Evolutionary conservation across 805 yeast species (phyloP).

Genomic region (Ascoidea rubescens): DNA sequence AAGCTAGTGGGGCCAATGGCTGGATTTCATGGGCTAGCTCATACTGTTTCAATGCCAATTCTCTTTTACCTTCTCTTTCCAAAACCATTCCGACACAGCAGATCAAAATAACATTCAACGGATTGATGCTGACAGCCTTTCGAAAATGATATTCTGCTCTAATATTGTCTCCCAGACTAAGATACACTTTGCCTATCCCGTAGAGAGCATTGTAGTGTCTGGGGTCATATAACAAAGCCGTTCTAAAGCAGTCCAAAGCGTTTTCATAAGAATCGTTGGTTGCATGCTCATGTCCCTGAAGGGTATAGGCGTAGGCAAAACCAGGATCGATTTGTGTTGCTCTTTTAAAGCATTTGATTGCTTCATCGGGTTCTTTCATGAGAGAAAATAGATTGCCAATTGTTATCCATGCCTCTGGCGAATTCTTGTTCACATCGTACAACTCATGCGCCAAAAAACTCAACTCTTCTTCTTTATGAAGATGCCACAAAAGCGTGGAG

Average conservation of each 20-base stretch:
- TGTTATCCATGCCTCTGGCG: constrained; percentile 84
- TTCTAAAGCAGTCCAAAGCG: constrained; percentile 72
- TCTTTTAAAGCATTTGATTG: constrained; percentile 72
- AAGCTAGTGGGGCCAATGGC: constrained; percentile 73
- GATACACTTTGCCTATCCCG: constrained; percentile 89
- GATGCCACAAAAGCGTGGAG: constrained; percentile 88
- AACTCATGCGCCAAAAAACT: constrained; percentile 77
- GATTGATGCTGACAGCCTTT: constrained; percentile 80
- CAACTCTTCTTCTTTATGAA: constrained; percentile 65
- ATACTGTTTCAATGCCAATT: constrained; percentile 68
- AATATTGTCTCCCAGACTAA: constrained; percentile 71
- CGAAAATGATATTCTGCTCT: constrained; percentile 80
- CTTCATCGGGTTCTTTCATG: constrained; percentile 75
- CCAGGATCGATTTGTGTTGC: constrained; percentile 55
- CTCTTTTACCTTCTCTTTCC: constrained; percentile 57
- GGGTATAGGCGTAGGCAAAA: constrained; percentile 80
- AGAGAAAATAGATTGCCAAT: constrained; percentile 82
- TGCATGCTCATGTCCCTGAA: constrained; percentile 87
- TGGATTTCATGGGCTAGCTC: constrained; percentile 73
- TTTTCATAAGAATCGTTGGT: constrained; percentile 81
- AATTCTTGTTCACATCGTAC: constrained; percentile 45
- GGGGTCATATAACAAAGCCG: constrained; percentile 62
- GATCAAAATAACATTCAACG: constrained; percentile 74
- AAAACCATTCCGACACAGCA: constrained; percentile 92
- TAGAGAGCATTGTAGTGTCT: constrained; percentile 90